A percentile compares a stretch with the other conserved stretches of the same genome.
These are phyloP conservation scores for Protomyces pachydermus DNA, from an alignment of 1,139 yeast genomes.

Conservation along the genomic window DNA sequence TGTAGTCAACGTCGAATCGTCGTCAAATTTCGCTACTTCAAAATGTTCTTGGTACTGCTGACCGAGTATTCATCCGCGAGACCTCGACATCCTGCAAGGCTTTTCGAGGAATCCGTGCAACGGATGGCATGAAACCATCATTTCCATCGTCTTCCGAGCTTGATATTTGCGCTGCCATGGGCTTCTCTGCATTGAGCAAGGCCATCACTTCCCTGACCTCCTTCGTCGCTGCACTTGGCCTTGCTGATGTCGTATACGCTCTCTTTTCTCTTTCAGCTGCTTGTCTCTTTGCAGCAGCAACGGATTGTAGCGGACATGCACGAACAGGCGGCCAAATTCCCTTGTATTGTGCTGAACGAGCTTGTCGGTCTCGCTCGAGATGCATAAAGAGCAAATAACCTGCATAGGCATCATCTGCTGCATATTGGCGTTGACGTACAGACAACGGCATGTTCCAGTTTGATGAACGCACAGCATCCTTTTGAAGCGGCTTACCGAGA, in stretches of 20 bases:
- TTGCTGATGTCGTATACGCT: neutral
- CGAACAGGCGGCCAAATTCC: conserved; percentile 18
- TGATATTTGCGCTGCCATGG: neutral
- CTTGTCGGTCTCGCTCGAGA: conserved; percentile 12
- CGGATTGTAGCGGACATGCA: conserved; percentile 1
- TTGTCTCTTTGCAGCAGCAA: neutral
- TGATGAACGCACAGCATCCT: conserved; percentile 13
- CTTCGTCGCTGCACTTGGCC: neutral
- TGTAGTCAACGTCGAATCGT: too few species aligned
- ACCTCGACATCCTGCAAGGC: neutral
- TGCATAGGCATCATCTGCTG: conserved; percentile 23
- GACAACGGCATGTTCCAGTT: conserved; percentile 14
- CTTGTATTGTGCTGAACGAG: neutral
- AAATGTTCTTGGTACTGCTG: too few species aligned
- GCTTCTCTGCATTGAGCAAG: neutral
- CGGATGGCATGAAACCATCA: neutral
- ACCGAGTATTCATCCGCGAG: neutral
- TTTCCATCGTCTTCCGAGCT: neutral
- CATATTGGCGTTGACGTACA: conserved; percentile 16
- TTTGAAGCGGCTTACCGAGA: conserved; percentile 9
- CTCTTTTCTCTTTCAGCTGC: neutral
- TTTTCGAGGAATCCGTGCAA: neutral
- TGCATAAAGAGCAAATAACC: conserved; percentile 15
- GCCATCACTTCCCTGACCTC: neutral
- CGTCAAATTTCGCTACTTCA: too few species aligned